Evolutionary conservation across 2,329 filamentous ascomycete genomes (phyloP), one percentile per base, ranked within the genome.

Genomic region (Stenocarpella maydis): DNA sequence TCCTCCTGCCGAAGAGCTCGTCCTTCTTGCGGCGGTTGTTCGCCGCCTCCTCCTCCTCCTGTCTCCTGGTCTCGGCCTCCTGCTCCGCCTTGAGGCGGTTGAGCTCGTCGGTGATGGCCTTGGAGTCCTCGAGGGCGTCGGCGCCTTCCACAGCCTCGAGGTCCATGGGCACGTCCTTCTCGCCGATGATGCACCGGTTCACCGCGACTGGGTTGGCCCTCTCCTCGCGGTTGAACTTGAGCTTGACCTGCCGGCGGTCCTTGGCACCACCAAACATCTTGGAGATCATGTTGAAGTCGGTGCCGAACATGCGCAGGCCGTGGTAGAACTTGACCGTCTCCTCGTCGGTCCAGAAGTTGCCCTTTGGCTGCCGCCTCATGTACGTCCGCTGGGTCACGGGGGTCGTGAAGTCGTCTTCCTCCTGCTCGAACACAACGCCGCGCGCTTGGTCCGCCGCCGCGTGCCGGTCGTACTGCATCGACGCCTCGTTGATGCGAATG

Each of bases 221-320:
- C 80, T 96, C 93, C 80, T 96, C 93, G 71, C 91, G 90, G 75
- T 91, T 92, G 81, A 93, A 96, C 78, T 96, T 96, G 73, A 91
- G 86, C 81, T 95, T 95, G 80, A 96, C 86, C 77, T 92, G 89
- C 39, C 90, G 87, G 21, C 93, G 86, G 70, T 87, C 91, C 75
- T 91, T 90, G 72, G 31, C 39, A 39, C 87, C 86, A 1, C 89
- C 87, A 75, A 97, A 95, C 86, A 94, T 89, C 74, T 88, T 88
- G 70, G 88, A 86, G 74, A 97, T 94, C 80, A 93, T 92, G 77
- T 91, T 87, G 76, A 96, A 97, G 77, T 95, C 92, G 1, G 92
- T 95, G 68, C 93, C 93, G 76, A 94, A 95, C 85, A 91, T 92
- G 69, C 85, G 82, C 2, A 97, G 84, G 1, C 89, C 90, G 34